Base-by-base conservation (phyloP, 495 filamentous ascomycete species). In the Achaetomiella virescens region DNA sequence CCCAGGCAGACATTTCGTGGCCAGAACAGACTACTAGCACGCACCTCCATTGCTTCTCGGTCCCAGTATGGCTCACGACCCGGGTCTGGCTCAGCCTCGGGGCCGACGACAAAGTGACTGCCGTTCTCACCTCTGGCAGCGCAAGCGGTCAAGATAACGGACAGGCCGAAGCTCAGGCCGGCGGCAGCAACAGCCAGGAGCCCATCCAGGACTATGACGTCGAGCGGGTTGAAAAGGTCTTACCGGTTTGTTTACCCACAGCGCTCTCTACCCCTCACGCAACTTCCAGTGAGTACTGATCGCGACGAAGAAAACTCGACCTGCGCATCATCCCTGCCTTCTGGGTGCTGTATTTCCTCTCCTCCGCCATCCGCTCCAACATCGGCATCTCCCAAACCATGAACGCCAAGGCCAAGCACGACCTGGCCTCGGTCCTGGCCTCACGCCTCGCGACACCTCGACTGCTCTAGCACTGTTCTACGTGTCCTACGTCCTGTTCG, bases 341-440 rank as follows among this genome's bases (percentile, higher is more conserved):
- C 70, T 96, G 90, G 90, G 71, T 85, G n/a, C 78, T 96, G 8
- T 96, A 96, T 72, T 95, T 96, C 68, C 78, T 96, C 55, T 89
- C 87, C 77, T 93, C 91, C 1, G 89, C 90, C 50, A 90, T 95
- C 65, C 85, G 90, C 43, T 91, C 88, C 59, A 95, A 95, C 76
- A 86, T 96, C 59, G 88, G 88, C 18, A 79, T 96, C 59, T 87
- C 91, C 27, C 88, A 95, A 69, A 95, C 91, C 2, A 95, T 95
- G 90, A 95, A 95, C 68, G 62, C 71, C 27, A 69, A 75, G 18
- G 67, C 78, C 18, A 75, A 78, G 12, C 88, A 96, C 63, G 83
- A 90, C 63, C 78, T 96, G 12, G 74, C 75, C 27, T 78, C 79
- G 14, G 80, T 84, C 24, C 77, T 95, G 35, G 84, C 41, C 66